Percentiles rank a stretch among this genome's conserved stretches.
Evolutionary conservation across 306 rosid genomes (phyloP).

Genomic region (Acacia crassicarpa): DNA sequence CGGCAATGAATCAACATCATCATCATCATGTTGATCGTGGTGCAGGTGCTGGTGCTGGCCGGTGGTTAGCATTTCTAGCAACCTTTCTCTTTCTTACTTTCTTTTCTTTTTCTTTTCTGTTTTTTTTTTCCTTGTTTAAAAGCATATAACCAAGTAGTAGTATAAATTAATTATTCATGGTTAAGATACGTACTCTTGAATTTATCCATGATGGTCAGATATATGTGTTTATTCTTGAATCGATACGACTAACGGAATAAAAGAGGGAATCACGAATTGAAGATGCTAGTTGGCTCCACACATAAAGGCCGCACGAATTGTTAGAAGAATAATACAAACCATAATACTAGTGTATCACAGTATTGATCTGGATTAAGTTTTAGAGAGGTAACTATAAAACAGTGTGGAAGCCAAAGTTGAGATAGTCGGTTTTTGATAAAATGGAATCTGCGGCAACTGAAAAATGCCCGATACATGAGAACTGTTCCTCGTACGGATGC

Average conservation of each 20-base stretch:
- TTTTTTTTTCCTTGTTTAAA: constrained; percentile 19
- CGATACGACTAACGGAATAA: not conserved
- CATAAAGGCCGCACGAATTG: not conserved
- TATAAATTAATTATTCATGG: constrained; percentile 38
- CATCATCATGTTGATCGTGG: constrained; percentile 33
- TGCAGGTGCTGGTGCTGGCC: constrained; percentile 9
- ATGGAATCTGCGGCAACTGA: constrained; percentile 29
- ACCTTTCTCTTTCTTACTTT: constrained; percentile 15
- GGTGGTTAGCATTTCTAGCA: constrained; percentile 45
- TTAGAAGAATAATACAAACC: not conserved
- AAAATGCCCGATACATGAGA: not conserved
- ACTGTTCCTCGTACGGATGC: constrained; percentile 43
- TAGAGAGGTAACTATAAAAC: not conserved
- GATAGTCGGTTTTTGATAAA: too few relatives aligned
- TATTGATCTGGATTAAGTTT: not conserved
- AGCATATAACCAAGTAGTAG: not conserved
- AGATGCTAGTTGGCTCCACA: not conserved
- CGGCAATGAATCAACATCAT: constrained; percentile 35
- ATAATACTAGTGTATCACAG: not conserved
- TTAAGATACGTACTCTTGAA: constrained; percentile 23
- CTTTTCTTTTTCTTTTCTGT: not conserved
- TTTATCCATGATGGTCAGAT: constrained; percentile 19
- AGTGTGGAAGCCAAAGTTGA: constrained; percentile 12
- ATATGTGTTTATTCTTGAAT: not conserved
- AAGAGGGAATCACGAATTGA: not conserved